phyloP scores from a whole-genome alignment of 164 flowering plant species.

The Warburgia ugandensis region DNA sequence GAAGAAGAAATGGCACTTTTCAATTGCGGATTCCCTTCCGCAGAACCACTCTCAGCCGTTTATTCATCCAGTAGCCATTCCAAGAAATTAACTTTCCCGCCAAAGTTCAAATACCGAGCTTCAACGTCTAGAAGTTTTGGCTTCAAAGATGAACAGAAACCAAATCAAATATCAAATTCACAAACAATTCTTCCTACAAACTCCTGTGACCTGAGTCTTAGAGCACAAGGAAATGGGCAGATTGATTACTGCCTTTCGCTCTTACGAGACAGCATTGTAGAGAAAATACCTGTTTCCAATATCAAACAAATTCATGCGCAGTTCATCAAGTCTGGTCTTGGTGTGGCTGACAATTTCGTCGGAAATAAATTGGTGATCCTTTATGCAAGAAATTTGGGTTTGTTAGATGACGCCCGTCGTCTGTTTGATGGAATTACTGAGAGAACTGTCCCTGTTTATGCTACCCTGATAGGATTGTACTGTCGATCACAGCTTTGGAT shows the following conservation, averaged over 20 bases:
- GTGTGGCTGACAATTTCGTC: slow-evolving; percentile 7
- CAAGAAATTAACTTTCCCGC: slow-evolving; percentile 11
- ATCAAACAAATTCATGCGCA: slow-evolving; percentile 31
- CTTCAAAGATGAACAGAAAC: background rate
- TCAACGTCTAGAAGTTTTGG: slow-evolving; percentile 14
- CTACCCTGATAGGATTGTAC: slow-evolving; percentile 33
- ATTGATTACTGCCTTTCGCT: slow-evolving; percentile 18
- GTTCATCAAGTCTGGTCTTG: slow-evolving; percentile 23
- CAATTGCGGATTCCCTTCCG: slow-evolving; percentile 7
- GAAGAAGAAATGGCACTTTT: slow-evolving; percentile 12
- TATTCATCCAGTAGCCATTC: slow-evolving; percentile 5
- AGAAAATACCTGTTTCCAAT: slow-evolving; percentile 8
- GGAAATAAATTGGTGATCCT: slow-evolving; percentile 21
- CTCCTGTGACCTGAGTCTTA: background rate
- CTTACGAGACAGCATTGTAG: background rate
- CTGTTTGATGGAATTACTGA: slow-evolving; percentile 33
- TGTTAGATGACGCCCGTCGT: slow-evolving; percentile 25
- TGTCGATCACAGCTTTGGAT: slow-evolving; percentile 30
- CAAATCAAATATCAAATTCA: slow-evolving; percentile 5
- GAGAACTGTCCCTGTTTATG: slow-evolving; percentile 20
- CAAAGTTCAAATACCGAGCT: slow-evolving; percentile 16
- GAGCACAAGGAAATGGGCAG: slow-evolving; percentile 5
- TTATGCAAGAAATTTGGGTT: slow-evolving; percentile 18
- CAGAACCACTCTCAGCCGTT: slow-evolving; percentile 2
- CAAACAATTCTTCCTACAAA: slow-evolving; percentile 6